Percentiles rank a stretch among this genome's conserved stretches.
These are phyloP conservation scores for Diaporthe ilicicola DNA, from an alignment of 2,329 filamentous ascomycete genomes.

Conservation along the genomic window DNA sequence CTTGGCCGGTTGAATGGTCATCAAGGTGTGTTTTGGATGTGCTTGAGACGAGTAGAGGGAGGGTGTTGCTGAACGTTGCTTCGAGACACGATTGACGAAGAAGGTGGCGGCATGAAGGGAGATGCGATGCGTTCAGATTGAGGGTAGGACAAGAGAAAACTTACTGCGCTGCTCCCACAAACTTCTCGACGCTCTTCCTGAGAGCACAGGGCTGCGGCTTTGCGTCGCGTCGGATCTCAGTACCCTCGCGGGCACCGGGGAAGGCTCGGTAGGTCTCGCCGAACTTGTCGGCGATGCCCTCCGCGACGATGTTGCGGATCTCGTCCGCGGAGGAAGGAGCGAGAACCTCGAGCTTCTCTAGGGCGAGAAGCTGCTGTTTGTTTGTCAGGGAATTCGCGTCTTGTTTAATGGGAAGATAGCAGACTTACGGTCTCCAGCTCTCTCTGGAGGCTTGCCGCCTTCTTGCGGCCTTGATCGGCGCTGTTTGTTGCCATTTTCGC, in stretches of 20 bases:
- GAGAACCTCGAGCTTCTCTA: conserved; percentile 19
- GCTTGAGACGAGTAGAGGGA: not conserved
- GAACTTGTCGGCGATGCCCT: conserved; percentile 26
- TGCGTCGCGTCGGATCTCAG: conserved; percentile 24
- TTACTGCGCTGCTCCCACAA: not conserved
- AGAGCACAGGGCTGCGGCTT: conserved; percentile 5
- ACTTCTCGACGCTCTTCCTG: not conserved
- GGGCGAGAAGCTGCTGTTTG: conserved; percentile 20
- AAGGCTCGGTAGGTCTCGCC: conserved; percentile 21
- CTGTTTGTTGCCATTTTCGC: not conserved
- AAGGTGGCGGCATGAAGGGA: not conserved
- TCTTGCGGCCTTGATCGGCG: not conserved
- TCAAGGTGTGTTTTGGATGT: not conserved
- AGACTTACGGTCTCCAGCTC: conserved; percentile 20
- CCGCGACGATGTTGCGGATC: conserved; percentile 28
- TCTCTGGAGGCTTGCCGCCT: not conserved
- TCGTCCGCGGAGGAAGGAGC: conserved; percentile 16
- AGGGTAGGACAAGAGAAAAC: not conserved
- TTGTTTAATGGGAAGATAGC: not conserved
- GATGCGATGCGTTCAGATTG: not conserved
- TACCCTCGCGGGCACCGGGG: not conserved
- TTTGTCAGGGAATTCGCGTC: not conserved
- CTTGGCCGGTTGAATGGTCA: not conserved
- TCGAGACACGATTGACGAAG: not conserved
- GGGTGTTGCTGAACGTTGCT: not conserved